phyloP scores from a whole-genome alignment of 1,284 basidiomycete genomes.

The Schizopora paradoxa region DNA sequence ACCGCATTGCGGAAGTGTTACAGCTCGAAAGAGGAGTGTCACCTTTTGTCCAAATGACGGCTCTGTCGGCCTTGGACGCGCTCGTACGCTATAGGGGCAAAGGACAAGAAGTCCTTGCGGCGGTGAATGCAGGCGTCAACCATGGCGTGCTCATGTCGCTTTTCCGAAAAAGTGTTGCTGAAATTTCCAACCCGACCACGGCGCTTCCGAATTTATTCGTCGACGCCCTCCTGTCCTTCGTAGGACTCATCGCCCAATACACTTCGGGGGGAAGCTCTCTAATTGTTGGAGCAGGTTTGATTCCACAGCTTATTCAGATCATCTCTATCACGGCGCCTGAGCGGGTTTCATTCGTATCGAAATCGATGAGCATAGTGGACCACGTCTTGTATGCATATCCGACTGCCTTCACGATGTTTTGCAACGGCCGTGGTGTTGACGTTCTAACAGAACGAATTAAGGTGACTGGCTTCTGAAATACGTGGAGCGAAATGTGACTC shows the following conservation, averaged over 20 bases:
- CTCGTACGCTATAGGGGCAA: slow-evolving; percentile 81
- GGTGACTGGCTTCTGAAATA: slow-evolving; percentile 45
- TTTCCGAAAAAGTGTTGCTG: slow-evolving; percentile 72
- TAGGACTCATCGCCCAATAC: slow-evolving; percentile 84
- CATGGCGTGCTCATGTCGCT: slow-evolving; percentile 92
- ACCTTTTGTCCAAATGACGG: slow-evolving; percentile 71
- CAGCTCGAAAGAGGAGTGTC: slow-evolving; percentile 72
- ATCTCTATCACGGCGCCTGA: slow-evolving; percentile 71
- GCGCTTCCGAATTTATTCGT: slow-evolving; percentile 76
- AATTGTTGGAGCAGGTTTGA: slow-evolving; percentile 94
- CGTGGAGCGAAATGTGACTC: too few relatives aligned
- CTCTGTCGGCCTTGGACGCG: slow-evolving; percentile 86
- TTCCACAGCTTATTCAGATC: slow-evolving; percentile 85
- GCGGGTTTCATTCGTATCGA: slow-evolving; percentile 72
- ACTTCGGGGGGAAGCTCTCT: slow-evolving; percentile 84
- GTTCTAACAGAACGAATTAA: slow-evolving; percentile 83
- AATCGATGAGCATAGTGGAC: slow-evolving; percentile 89
- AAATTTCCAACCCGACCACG: slow-evolving; percentile 61
- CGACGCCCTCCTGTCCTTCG: slow-evolving; percentile 81
- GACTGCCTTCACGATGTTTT: slow-evolving; percentile 87
- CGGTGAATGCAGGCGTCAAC: slow-evolving; percentile 93
- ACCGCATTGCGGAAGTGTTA: slow-evolving; percentile 85
- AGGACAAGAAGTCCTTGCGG: slow-evolving; percentile 82
- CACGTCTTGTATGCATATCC: slow-evolving; percentile 87
- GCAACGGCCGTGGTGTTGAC: slow-evolving; percentile 80